Conservation (phyloP, 208 protist genomes). For the Crithidia fasciculata region DNA sequence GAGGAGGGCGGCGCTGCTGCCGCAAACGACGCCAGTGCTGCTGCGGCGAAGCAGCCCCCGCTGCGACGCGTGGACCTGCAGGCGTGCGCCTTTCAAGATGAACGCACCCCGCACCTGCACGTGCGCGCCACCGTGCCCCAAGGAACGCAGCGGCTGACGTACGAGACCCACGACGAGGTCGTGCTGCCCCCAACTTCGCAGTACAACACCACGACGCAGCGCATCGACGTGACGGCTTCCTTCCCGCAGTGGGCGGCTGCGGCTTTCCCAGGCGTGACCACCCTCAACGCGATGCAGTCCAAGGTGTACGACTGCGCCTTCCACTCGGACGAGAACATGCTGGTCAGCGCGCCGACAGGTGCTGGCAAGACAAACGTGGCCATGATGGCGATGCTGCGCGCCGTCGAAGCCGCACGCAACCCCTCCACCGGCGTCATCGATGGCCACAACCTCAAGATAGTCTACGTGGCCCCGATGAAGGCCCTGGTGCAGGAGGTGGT, state of each 20-base stretch:
- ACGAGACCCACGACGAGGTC: conserved; percentile 89
- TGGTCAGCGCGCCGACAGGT: conserved; percentile 99
- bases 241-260: conserved; percentile 78
- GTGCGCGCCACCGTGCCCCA: conserved; percentile 71
- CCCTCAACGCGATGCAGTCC: conserved; percentile 98
- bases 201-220: conserved; percentile 47
- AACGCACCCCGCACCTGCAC: conserved; percentile 78
- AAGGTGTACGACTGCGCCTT: conserved; percentile 95
- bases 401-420: conserved; percentile 53
- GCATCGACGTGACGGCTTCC: conserved; percentile 31
- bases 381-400: conserved; percentile 98
- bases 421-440: conserved; percentile 18
- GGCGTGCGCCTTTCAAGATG: conserved; percentile 80
- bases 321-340: conserved; percentile 96
- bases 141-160: conserved; percentile 69
- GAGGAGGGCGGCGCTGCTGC: conserved; percentile 16
- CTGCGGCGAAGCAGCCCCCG: conserved; percentile 45
- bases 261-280: conserved; percentile 63
- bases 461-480: conserved; percentile 99
- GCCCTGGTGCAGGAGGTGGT: conserved; percentile 99
- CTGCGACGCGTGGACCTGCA: conserved; percentile 76
- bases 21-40: background rate
- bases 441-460: conserved; percentile 95
- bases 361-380: conserved; percentile 99
- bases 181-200: conserved; percentile 69